Base-by-base conservation (phyloP, 140 eudicot species). In the Anethum foeniculum region DNA sequence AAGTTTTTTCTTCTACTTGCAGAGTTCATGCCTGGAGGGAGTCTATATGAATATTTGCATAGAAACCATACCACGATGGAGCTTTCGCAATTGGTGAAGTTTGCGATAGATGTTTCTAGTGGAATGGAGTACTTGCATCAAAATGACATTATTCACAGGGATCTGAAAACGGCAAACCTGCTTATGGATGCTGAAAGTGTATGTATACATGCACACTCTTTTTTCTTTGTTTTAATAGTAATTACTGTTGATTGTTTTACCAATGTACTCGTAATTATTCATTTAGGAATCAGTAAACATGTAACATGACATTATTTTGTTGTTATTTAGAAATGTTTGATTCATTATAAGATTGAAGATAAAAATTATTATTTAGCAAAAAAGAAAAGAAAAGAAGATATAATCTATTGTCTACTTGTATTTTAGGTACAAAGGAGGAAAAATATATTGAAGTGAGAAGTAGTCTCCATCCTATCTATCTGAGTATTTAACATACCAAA, bases 1-100 rank as follows among this genome's bases (percentile, higher is more conserved):
- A 71, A 39, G 27, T 19, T 41, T 5, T 38, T 5, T 38, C 68
- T 68, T 15, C 52, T 69, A 71, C 80, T 76, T 86, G 80, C 85
- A 94, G 98, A 94, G 78, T 94, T 89, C 86, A 92, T 92, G 98
- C 85, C 93, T 80, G 98, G 98, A 46, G 98, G 98, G 77, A 94
- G 97, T 85, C 84, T 94, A 14, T 94, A 85, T 71, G 96, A 94
- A 7, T 92, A 92, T 77, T 60, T 94, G 84, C 98, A 90, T 62
- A 92, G 89, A 81, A 78, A 90, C 78, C 90, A 85, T 81, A 60
- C 5, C 75, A 77, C 54, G 41, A 80, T 90, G 88, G 82, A 85
- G 79, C 90, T 94, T 80, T 67, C 88, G 16, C 92, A 89, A 80
- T 83, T 92, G 83, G 89, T 94, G 82, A 88, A 82, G 88, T 94